Base-by-base conservation (phyloP, 257 asterid species). In the Cordia subcordata region DNA sequence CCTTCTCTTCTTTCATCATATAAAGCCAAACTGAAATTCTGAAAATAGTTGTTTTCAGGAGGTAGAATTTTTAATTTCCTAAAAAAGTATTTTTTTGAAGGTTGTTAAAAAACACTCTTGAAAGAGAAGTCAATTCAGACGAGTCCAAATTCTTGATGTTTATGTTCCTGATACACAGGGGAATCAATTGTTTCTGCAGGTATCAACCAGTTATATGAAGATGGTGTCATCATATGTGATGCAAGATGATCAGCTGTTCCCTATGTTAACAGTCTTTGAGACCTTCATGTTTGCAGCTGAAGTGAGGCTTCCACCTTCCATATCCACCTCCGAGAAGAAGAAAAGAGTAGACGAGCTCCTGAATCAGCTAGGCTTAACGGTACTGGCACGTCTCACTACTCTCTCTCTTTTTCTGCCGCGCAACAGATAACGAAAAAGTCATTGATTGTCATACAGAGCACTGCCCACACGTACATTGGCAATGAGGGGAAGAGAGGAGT, bases 201-300 rank as follows among this genome's bases (percentile, higher is more conserved):
- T 89, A 50, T 86, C 96, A 55, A 67, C 96, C 0, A 89, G 96
- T 72, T 89, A 86, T 53, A 89, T 84, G 96, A 89, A 89, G 82
- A 86, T 82, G 91, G 75, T 89, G 11, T 89, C 96, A 11, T 89
- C 96, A 0, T 89, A 89, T 23, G 95, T 86, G 68, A 89, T 86
- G 96, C 91, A 89, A 79, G 96, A 89, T 49, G 96, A 89, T 70
- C 96, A 89, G 67, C 85, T 89, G 39, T 86, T 82, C n/a, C 87
- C 95, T 12, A 86, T 86, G 96, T 40, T 89, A 59, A 89, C 96
- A 21, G 96, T 86, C 46, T 75, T 67, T 20, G 96, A 89, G 85
- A 84, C 96, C 0, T 79, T 89, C 76, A 75, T 86, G 94, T 89
- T 89, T 67, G 95, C 96, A 42, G 96, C 94, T 20, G 94, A 88